Evolutionary conservation across 176 grass and related monocot species (phyloP), one percentile per base, ranked within the genome.

Genomic region (Ensete ventricosum): DNA sequence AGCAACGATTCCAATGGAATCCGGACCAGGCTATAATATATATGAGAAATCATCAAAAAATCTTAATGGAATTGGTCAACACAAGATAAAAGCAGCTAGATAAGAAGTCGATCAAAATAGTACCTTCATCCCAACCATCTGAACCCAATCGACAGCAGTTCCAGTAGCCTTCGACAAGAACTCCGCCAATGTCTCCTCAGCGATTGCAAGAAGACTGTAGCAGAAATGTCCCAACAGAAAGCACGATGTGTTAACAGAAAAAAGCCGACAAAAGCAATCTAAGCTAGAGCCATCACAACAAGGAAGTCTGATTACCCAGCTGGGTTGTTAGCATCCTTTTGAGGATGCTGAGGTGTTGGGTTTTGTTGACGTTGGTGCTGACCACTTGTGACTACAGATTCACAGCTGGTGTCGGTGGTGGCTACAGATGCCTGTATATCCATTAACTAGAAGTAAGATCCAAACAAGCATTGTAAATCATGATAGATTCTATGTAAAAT

Each of bases 1-100:
- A 91, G 96, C 88, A 26, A 99, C 89, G 90, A 99, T 99, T 91
- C 96, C 96, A 85, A 94, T 91, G 82, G 96, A 99, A 99, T 99
- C 96, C 88, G 96, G 96, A 99, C 96, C 96, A 99, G 96, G 96
- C 96, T 98, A 81, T 8, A 57, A 67, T 25, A 51, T 20, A 65
- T 5, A 70, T n/a, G 2, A 70, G 43, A 50, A 70, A 50, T 51
- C 14, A 68, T 68, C 27, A 68, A 1, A 14, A 7, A 34, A 68
- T 13, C 8, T 14, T 1, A 7, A 48, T 11, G 34, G 10, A 43
- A 34, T 43, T 68, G 23, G 10, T 34, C 3, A 10, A 66, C 10
- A 14, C 65, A 54, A 77, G 73, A 9, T 8, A 59, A 1, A 85
- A 79, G 23, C 23, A 29, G 3, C 23, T 67, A 14, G 2, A 1